These are phyloP conservation scores for Bryoglossum gracile DNA, from an alignment of 495 filamentous ascomycete genomes.

Conservation along the genomic window DNA sequence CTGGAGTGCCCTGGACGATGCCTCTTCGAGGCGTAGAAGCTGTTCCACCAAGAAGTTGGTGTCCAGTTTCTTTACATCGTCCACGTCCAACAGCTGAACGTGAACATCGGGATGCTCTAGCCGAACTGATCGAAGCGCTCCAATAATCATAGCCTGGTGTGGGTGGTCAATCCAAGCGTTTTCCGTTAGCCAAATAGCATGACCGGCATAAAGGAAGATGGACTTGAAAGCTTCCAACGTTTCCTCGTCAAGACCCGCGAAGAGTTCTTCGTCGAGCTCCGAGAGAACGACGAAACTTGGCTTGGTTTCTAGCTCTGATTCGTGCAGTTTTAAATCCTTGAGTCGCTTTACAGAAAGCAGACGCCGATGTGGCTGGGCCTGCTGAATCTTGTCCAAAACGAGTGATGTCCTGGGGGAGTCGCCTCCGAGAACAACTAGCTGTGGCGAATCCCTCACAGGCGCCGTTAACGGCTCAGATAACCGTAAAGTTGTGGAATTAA, in stretches of 20 bases:
- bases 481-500: background rate
- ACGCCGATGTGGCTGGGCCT: background rate
- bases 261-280: background rate
- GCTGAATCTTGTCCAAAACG: background rate
- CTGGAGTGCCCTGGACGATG: background rate
- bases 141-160: background rate
- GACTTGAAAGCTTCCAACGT: background rate
- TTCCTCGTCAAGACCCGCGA: background rate
- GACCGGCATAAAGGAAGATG: background rate
- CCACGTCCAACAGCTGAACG: background rate
- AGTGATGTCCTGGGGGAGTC: background rate
- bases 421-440: background rate
- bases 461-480: background rate
- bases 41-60: background rate
- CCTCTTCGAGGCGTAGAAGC: background rate
- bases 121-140: background rate
- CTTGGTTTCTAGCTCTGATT: background rate
- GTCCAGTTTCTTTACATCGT: background rate
- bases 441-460: background rate
- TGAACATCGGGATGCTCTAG: background rate
- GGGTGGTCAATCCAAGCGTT: background rate
- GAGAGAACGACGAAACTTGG: background rate
- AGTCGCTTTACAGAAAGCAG: background rate
- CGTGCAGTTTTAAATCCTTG: background rate
- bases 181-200: background rate